phyloP scores from a whole-genome alignment of 2,329 filamentous ascomycete species.

The Penicillium sp. region DNA sequence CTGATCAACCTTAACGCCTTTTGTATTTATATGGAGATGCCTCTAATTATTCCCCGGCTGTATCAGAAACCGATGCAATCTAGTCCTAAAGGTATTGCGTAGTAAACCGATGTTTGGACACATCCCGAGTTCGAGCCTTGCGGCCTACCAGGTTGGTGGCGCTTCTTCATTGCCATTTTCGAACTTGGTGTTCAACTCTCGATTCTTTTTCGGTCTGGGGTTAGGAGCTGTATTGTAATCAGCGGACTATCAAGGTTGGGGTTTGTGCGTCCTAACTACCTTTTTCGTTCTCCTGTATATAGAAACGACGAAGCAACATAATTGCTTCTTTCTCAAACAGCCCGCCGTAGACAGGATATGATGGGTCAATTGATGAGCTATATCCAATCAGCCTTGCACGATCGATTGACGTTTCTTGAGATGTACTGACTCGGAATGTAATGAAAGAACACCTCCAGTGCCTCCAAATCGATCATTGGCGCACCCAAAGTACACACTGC shows the following conservation, averaged over 20 bases:
- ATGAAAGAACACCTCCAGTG: conserved; percentile 85
- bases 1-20: conserved; percentile 2
- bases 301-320: conserved; percentile 86
- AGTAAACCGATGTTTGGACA: neutral
- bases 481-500: conserved; percentile 90
- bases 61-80: neutral
- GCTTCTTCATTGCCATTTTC: conserved; percentile 17
- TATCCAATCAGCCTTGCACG: conserved; percentile 8
- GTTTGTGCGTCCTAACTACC: conserved; percentile 47
- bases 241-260: conserved; percentile 3
- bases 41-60: neutral
- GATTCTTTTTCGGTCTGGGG: conserved; percentile 62
- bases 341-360: conserved; percentile 81
- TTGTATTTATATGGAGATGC: neutral
- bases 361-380: conserved; percentile 69
- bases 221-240: conserved; percentile 52
- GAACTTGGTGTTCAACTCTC: conserved; percentile 62
- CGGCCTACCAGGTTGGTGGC: neutral
- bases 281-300: conserved; percentile 95
- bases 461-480: conserved; percentile 97
- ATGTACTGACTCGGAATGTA: conserved; percentile 66
- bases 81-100: neutral
- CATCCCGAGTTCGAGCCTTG: neutral
- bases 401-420: neutral
- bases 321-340: conserved; percentile 91